Percentiles rank a stretch among this genome's conserved stretches.
phyloP scores from a whole-genome alignment of 2,329 filamentous ascomycete genomes.

The Colletotrichum orbiculare region DNA sequence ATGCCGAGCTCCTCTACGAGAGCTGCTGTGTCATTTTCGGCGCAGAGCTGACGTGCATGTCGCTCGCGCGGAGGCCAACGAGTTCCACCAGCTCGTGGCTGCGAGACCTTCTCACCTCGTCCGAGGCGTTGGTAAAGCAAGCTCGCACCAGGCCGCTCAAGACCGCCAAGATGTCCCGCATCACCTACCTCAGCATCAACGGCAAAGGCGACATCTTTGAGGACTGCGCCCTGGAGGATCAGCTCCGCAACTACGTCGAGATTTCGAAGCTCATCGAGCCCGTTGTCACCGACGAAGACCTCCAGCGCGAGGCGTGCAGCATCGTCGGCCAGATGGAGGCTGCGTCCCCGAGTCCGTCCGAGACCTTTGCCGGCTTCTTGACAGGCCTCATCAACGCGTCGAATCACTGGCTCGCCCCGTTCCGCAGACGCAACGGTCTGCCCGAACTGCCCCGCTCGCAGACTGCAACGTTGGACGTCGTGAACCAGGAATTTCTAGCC shows the following conservation, averaged over 20 bases:
- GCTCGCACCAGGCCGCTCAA: slow-evolving; percentile 36
- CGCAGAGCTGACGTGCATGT: slow-evolving; percentile 10
- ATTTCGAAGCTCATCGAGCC: slow-evolving; percentile 15
- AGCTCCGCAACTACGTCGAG: slow-evolving; percentile 26
- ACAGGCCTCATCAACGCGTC: slow-evolving; percentile 24
- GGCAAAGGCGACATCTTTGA: slow-evolving; percentile 33
- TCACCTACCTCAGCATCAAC: slow-evolving; percentile 33
- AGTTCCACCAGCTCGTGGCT: slow-evolving; percentile 41
- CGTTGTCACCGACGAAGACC: slow-evolving; percentile 7
- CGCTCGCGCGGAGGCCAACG: slow-evolving; percentile 29
- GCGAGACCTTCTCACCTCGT: slow-evolving; percentile 39
- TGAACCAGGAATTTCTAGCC: neutral
- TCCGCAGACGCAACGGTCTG: slow-evolving; percentile 23
- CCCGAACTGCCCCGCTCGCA: neutral
- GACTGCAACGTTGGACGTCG: neutral
- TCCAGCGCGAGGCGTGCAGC: slow-evolving; percentile 23
- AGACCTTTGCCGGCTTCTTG: slow-evolving; percentile 18
- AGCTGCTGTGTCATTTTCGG: slow-evolving; percentile 40
- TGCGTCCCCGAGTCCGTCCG: slow-evolving; percentile 7
- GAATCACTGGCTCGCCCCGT: slow-evolving; percentile 18
- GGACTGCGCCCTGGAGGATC: slow-evolving; percentile 25
- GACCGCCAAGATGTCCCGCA: slow-evolving; percentile 12
- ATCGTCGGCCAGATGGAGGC: slow-evolving; percentile 18
- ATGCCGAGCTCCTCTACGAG: slow-evolving; percentile 31
- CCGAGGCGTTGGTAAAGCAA: slow-evolving; percentile 29